Percentiles rank a stretch among this genome's conserved stretches.
phyloP scores from a whole-genome alignment of 73 alveolate species.

The Tetrahymena malaccensis region DNA sequence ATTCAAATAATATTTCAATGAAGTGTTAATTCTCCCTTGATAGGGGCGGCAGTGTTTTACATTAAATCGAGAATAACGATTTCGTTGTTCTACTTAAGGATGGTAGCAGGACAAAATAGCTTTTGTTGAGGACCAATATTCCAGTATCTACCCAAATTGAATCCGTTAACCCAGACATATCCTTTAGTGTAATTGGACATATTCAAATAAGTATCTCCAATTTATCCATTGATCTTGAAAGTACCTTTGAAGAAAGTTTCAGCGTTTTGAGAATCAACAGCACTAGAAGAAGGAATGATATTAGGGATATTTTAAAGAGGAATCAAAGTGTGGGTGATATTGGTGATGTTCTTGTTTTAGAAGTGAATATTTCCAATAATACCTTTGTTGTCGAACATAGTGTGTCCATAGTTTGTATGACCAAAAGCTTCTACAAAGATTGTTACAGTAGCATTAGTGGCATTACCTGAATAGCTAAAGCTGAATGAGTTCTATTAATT shows the following conservation, averaged over 20 bases:
- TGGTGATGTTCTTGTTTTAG: neutral
- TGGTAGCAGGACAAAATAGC: neutral
- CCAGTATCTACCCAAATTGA: neutral
- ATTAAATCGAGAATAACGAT: neutral
- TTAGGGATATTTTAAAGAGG: neutral
- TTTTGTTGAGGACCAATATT: neutral
- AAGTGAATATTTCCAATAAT: neutral
- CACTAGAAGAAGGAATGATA: neutral
- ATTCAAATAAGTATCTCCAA: neutral
- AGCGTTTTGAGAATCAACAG: neutral
- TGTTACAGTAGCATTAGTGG: neutral
- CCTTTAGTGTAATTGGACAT: neutral
- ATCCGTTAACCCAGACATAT: neutral
- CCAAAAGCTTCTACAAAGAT: neutral
- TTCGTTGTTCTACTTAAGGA: neutral
- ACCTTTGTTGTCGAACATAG: neutral
- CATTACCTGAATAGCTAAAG: neutral
- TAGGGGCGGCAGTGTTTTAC: neutral
- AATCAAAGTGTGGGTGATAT: neutral
- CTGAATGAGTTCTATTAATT: neutral
- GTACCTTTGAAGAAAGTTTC: neutral
- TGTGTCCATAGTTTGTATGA: neutral
- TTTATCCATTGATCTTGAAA: neutral
- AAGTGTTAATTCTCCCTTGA: neutral
- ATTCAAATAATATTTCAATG: neutral